These are phyloP conservation scores for Amphicarpaea edgeworthii DNA, from an alignment of 306 rosid species.

Conservation along the genomic window DNA sequence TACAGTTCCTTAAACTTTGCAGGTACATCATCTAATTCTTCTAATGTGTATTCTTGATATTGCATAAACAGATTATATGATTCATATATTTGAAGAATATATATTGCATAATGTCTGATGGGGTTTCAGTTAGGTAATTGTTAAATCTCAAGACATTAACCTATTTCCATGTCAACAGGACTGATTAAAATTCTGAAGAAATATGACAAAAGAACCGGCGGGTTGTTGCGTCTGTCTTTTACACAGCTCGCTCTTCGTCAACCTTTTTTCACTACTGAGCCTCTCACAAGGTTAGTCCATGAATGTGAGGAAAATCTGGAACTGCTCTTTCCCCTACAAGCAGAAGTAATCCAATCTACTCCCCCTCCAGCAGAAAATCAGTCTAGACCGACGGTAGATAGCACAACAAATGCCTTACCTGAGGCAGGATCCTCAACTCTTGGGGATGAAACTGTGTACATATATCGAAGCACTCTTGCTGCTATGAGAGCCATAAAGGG, in stretches of 20 bases:
- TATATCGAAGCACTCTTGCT: slow-evolving; percentile 86
- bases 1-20: slow-evolving; percentile 97
- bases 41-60: slow-evolving; percentile 34
- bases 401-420: slow-evolving; percentile 33
- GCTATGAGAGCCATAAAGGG: slow-evolving; percentile 87
- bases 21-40: slow-evolving; percentile 55
- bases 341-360: slow-evolving; percentile 78
- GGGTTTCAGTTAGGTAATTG: slow-evolving; percentile 14
- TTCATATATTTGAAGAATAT: slow-evolving; percentile 6
- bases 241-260: slow-evolving; percentile 81
- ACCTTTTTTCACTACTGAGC: slow-evolving; percentile 87
- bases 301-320: slow-evolving; percentile 94
- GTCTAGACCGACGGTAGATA: slow-evolving; percentile 42
- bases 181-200: slow-evolving; percentile 89
- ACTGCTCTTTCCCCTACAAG: slow-evolving; percentile 89
- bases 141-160: slow-evolving; percentile 39
- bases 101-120: background rate
- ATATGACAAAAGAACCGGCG: slow-evolving; percentile 94
- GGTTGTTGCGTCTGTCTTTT: slow-evolving; percentile 76
- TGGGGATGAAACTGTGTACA: slow-evolving; percentile 67
- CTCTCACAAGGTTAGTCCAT: slow-evolving; percentile 78
- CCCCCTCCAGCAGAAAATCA: slow-evolving; percentile 45
- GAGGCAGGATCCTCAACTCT: slow-evolving; percentile 64
- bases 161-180: slow-evolving; percentile 64
- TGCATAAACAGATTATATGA: slow-evolving; percentile 12